A percentile compares a stretch with the other conserved stretches of the same genome.
Conservation (phyloP, 2,329 filamentous ascomycete species). For the Dactylellina cionopaga region DNA sequence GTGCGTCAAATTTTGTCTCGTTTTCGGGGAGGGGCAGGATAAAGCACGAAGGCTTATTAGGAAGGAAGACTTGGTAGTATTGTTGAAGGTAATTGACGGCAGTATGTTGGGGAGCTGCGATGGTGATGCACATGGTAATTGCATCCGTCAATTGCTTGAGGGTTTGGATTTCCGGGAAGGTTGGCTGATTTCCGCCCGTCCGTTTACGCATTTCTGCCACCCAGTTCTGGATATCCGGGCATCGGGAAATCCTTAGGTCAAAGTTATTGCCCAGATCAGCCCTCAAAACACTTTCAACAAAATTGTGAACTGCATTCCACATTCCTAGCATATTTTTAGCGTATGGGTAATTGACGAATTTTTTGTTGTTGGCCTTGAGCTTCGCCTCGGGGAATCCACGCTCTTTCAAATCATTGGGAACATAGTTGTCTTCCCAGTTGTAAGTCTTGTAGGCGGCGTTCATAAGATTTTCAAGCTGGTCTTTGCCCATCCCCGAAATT, state of each 20-base stretch:
- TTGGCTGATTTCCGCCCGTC: constrained; percentile 59
- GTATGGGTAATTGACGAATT: constrained; percentile 66
- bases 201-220: constrained; percentile 60
- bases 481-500: constrained; percentile 61
- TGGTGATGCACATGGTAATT: constrained; percentile 67
- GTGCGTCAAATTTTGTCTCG: constrained; percentile 50
- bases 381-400: constrained; percentile 63
- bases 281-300: constrained; percentile 61
- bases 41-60: constrained; percentile 62
- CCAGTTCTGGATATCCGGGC: constrained; percentile 61
- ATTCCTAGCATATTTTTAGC: constrained; percentile 63
- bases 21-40: constrained; percentile 59
- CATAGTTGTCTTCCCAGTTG: constrained; percentile 63
- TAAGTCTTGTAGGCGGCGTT: constrained; percentile 63
- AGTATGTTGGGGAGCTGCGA: constrained; percentile 65
- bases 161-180: constrained; percentile 63
- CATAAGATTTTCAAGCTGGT: constrained; percentile 60
- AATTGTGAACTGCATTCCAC: constrained; percentile 63
- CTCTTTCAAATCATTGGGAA: constrained; percentile 63
- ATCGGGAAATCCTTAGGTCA: constrained; percentile 58
- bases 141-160: constrained; percentile 63
- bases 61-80: constrained; percentile 65
- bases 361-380: constrained; percentile 57
- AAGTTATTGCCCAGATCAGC: constrained; percentile 58
- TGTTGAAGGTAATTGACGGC: constrained; percentile 67